Evolutionary conservation across 331 rosid genomes (phyloP), one percentile per base, ranked within the genome.

Genomic region (Spiraea crenata): DNA sequence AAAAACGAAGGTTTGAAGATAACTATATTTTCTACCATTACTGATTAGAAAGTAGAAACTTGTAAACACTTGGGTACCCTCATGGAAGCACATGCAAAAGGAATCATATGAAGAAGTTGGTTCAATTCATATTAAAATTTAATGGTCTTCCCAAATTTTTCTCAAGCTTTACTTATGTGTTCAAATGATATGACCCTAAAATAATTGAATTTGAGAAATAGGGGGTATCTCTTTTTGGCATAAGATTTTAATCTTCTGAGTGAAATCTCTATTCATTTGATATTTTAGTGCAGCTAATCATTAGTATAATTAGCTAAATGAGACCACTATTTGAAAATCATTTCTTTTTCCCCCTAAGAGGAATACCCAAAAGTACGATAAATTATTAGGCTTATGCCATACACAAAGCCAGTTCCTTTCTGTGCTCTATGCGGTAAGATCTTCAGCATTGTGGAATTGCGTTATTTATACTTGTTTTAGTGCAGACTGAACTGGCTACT

Each of bases 71-170:
- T 40, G 11, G 10, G 15, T 37, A 67, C 38, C 14, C 67, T 13
- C 5, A 9, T 62, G 11, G 14, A 58, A 35, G n/a, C 63, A 45
- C 20, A 14, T 58, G 63, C 44, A 37, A 9, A 49, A 0, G 54
- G 59, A 9, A 49, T 25, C 59, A 2, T 50, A 51, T 50, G n/a
- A 37, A 13, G 54, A 64, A 44, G 39, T 37, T 17, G 5, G 50
- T 68, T 44, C 19, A 54, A 19, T 6, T 51, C 25, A 17, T 40
- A 38, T 52, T 31, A 25, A 17, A 51, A 52, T 39, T 40, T 67
- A 80, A 40, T 52, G 17, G 37, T 72, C 56, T 42, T 68, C 3
- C 64, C 47, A 11, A 63, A n/a, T 34, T 55, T 67, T 69, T 57
- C 38, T 61, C 15, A 57, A 48, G 67, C 13, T 45, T 65, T 47